Evolutionary conservation across 768 basidiomycete genomes (phyloP), one percentile per base, ranked within the genome.

Genomic region (Tulasnella sp.): DNA sequence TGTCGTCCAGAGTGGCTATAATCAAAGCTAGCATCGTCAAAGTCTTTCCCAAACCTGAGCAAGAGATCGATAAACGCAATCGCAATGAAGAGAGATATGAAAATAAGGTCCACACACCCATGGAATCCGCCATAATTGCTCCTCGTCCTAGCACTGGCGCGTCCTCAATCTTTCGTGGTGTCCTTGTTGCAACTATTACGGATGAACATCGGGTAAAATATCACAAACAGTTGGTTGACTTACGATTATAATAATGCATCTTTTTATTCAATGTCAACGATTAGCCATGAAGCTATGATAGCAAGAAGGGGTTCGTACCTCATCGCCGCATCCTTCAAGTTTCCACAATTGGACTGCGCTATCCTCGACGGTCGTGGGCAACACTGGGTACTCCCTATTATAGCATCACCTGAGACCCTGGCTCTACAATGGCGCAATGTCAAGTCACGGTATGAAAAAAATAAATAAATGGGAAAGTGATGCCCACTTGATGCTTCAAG

Each of bases 321-420:
- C n/a, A n/a, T n/a, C n/a, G n/a, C 64, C 0, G 72, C 75, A 27
- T 68, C 71, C 64, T 77, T 82, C 64, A 27, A 82, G 67, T 64
- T 88, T 82, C 92, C 91, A 96, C 63, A 96, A 91, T 67, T 94
- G 92, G 1, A 90, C 85, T 0, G 88, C 83, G 34, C 74, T 76
- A 58, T 91, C 89, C 0, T 68, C 66, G 49, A 81, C 79, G 31
- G 70, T 76, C 57, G 72, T 76, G 1, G 91, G 92, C 12, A 92
- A 69, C 36, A 69, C 68, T 0, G 92, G 91, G 63, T 87, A 80
- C 68, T 96, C 91, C 25, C 73, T 78, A 14, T 81, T 77, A 27
- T 92, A 74, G 63, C 86, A 87, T 92, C 92, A 96, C 64, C 83
- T 78, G 41, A 92, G 68, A 1, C 81, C 89, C 78, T 92, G 88